These are phyloP conservation scores for Malus hybrid DNA, from an alignment of 331 rosid genomes.

Conservation along the genomic window DNA sequence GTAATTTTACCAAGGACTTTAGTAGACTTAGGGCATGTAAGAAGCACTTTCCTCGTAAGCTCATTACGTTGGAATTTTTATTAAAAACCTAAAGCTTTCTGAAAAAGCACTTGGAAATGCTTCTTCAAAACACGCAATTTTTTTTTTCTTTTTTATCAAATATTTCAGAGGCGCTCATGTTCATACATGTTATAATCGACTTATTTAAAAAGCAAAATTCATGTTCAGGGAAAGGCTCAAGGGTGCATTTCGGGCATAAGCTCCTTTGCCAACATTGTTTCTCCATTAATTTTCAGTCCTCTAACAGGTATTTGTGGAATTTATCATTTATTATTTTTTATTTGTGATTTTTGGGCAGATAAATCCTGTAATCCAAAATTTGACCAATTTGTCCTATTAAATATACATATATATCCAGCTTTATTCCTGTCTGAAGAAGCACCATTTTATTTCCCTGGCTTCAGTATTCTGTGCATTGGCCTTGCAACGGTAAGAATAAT, in stretches of 20 bases:
- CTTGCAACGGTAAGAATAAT: conserved; percentile 41
- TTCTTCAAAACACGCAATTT: background rate
- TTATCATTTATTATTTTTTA: background rate
- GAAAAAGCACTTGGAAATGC: background rate
- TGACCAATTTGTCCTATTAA: conserved; percentile 13
- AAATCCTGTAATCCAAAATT: background rate
- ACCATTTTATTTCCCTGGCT: conserved; percentile 77
- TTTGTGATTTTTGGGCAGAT: background rate
- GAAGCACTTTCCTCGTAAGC: background rate
- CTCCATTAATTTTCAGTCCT: conserved; percentile 78
- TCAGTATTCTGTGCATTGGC: conserved; percentile 67
- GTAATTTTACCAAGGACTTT: conserved; percentile 13
- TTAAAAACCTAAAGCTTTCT: too few species aligned
- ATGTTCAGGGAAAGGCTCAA: conserved; percentile 70
- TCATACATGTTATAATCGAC: background rate
- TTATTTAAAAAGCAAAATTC: background rate
- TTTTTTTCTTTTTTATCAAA: too few species aligned
- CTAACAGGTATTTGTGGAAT: conserved; percentile 49
- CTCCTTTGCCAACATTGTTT: conserved; percentile 58
- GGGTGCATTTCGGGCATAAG: conserved; percentile 78
- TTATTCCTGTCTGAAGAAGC: conserved; percentile 72
- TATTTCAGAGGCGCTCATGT: background rate
- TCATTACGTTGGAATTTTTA: background rate
- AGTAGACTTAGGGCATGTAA: background rate
- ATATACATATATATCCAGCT: conserved; percentile 35